These are phyloP conservation scores for Paraphoma sp. DNA, from an alignment of 2,329 filamentous ascomycete genomes.

Conservation along the genomic window DNA sequence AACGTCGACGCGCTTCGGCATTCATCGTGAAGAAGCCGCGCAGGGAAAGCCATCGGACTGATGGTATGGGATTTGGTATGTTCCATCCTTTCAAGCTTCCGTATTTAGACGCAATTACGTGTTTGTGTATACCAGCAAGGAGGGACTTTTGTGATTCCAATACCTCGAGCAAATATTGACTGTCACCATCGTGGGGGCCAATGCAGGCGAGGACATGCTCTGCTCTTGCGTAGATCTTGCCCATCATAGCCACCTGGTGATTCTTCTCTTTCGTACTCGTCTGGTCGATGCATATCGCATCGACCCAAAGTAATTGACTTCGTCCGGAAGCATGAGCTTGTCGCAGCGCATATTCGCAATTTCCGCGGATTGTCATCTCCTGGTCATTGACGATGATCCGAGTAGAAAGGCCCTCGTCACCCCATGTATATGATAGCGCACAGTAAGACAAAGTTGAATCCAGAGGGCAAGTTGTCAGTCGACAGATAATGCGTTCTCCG, in stretches of 20 bases:
- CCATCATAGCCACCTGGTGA: constrained; percentile 19
- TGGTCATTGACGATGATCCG: neutral
- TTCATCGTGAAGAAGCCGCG: neutral
- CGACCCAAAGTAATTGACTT: constrained; percentile 7
- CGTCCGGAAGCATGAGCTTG: neutral
- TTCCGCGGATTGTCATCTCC: neutral
- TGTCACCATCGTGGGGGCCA: constrained; percentile 2
- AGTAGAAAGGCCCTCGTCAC: constrained; percentile 7
- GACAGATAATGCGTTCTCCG: neutral
- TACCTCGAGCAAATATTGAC: neutral
- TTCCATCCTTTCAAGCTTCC: neutral
- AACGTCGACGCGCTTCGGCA: neutral
- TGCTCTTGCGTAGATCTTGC: constrained; percentile 6
- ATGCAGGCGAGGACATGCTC: constrained; percentile 6
- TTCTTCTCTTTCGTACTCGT: constrained; percentile 13
- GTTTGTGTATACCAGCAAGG: neutral
- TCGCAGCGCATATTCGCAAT: constrained; percentile 1
- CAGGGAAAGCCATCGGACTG: neutral
- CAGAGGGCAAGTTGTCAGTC: neutral
- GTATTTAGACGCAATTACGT: too few species aligned
- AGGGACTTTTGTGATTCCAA: neutral
- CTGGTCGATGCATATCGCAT: constrained; percentile 24
- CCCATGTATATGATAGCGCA: constrained; percentile 38
- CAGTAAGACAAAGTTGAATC: constrained; percentile 31
- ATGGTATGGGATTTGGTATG: neutral